Evolutionary conservation across 2,329 filamentous ascomycete species (phyloP).

Genomic region (Exophiala dermatitidis): DNA sequence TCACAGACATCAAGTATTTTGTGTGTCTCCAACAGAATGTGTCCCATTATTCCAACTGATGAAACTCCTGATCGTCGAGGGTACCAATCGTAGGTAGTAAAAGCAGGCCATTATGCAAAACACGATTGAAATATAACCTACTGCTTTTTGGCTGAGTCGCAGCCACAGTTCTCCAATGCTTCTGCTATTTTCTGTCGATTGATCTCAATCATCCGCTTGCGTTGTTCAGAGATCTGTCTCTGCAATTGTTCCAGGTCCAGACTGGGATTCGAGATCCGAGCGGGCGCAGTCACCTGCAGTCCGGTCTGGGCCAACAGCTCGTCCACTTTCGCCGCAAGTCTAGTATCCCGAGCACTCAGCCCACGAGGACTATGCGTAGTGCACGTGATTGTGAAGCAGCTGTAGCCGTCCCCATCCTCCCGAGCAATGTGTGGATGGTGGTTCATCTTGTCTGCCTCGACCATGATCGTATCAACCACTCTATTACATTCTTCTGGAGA

Average conservation of each 20-base stretch:
- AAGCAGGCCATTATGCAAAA: neutral
- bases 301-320: conserved; percentile 5
- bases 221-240: conserved; percentile 3
- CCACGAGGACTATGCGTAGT: conserved; percentile 26
- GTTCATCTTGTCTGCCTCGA: conserved; percentile 17
- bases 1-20: no score
- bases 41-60: no score
- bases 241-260: neutral
- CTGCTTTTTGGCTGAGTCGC: neutral
- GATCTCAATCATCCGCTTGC: conserved; percentile 4
- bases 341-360: conserved; percentile 23
- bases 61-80: no score
- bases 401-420: conserved; percentile 5
- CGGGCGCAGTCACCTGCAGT: neutral
- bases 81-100: no score
- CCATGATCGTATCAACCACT: conserved; percentile 13
- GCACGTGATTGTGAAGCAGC: conserved; percentile 23
- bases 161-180: conserved; percentile 15
- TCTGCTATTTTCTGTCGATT: conserved; percentile 14
- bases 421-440: conserved; percentile 25
- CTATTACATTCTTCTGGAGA: conserved; percentile 8
- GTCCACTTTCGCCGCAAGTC: conserved; percentile 19
- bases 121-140: neutral
- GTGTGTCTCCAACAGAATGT: no score
- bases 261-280: neutral